A percentile compares a stretch with the other conserved stretches of the same genome.
phyloP scores from a whole-genome alignment of 495 filamentous ascomycete genomes.

The Penicillium antarcticum region DNA sequence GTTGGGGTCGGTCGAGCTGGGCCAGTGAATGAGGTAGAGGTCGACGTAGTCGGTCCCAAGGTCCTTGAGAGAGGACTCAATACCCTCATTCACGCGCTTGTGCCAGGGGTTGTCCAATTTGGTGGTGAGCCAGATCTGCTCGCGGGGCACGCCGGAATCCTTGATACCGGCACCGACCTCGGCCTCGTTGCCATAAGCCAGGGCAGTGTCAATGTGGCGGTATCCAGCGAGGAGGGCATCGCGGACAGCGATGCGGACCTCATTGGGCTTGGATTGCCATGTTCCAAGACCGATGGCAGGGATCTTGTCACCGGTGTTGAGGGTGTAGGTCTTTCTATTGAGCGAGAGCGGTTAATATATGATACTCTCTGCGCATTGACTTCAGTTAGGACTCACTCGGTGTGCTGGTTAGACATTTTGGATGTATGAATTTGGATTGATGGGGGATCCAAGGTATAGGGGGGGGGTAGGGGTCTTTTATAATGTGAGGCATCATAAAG shows the following conservation, averaged over 20 bases:
- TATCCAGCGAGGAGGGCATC: constrained; percentile 72
- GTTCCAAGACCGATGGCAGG: constrained; percentile 81
- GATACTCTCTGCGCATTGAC: neutral
- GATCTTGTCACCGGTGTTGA: constrained; percentile 78
- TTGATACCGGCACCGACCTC: constrained; percentile 78
- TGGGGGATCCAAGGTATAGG: neutral
- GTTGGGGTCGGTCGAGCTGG: constrained; percentile 57
- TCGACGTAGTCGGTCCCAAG: constrained; percentile 77
- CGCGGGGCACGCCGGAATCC: constrained; percentile 75
- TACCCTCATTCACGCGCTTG: constrained; percentile 63
- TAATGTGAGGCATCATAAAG: constrained; percentile 8
- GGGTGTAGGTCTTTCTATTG: constrained; percentile 60
- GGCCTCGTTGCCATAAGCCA: constrained; percentile 80
- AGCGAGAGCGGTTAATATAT: neutral
- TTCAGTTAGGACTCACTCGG: constrained; percentile 29
- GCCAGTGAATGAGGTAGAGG: constrained; percentile 87
- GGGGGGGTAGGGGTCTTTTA: constrained; percentile 1
- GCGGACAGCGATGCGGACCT: constrained; percentile 70
- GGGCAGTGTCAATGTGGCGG: constrained; percentile 71
- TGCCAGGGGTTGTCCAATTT: constrained; percentile 87
- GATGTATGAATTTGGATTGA: neutral
- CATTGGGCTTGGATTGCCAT: constrained; percentile 67
- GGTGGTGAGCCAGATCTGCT: constrained; percentile 82
- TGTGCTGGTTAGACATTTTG: constrained; percentile 44
- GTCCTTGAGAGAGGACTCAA: constrained; percentile 64